These are phyloP conservation scores for Nicotiana otophora DNA, from an alignment of 257 asterid genomes.

Conservation along the genomic window DNA sequence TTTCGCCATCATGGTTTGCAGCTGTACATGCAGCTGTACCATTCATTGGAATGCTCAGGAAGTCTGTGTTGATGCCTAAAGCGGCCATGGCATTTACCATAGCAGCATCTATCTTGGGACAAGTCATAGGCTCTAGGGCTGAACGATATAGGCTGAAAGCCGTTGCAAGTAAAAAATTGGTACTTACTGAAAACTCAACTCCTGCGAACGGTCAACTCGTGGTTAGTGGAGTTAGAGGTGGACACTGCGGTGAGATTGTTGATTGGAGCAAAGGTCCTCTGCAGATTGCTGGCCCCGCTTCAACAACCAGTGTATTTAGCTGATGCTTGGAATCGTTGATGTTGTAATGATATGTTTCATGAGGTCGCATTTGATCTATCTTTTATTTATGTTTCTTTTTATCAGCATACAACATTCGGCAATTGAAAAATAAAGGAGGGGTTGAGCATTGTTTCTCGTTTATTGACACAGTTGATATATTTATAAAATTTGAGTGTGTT, in stretches of 20 bases:
- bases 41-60: constrained; percentile 84
- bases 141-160: constrained; percentile 73
- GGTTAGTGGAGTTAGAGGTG: constrained; percentile 21
- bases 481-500: not conserved
- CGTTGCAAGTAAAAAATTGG: constrained; percentile 19
- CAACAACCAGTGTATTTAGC: constrained; percentile 7
- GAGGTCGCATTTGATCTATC: not conserved
- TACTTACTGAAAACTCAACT: not conserved
- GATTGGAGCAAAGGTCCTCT: constrained; percentile 1
- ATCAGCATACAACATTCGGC: not conserved
- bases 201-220: not conserved
- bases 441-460: not conserved
- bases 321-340: not conserved
- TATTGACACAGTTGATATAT: not conserved
- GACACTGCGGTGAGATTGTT: constrained; percentile 14
- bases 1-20: constrained; percentile 81
- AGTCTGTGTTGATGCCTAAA: constrained; percentile 84
- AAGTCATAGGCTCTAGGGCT: constrained; percentile 88
- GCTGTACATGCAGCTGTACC: constrained; percentile 98
- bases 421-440: not conserved
- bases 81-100: constrained; percentile 91
- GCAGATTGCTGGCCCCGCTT: not conserved
- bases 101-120: constrained; percentile 85
- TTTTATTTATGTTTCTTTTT: not conserved
- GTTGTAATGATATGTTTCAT: not conserved